Evolutionary conservation across 2,329 filamentous ascomycete genomes (phyloP), one percentile per base, ranked within the genome.

Genomic region (Berkeleyomyces basicola): DNA sequence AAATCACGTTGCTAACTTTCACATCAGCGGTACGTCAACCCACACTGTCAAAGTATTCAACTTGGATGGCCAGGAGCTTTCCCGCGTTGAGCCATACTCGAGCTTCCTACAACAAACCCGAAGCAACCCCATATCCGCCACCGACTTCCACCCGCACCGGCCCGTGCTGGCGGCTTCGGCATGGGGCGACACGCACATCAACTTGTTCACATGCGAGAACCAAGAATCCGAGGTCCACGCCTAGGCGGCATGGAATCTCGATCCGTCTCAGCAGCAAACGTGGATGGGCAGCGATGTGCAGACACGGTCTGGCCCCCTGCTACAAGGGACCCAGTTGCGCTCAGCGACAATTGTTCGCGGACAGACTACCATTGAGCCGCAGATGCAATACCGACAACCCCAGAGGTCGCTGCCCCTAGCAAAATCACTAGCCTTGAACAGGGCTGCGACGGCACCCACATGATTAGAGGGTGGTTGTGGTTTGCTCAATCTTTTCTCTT

Each of bases 11-110:
- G 51, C 58, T 63, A 63, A 64, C 57, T 61, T 7, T 23, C 23
- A 43, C 59, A 68, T 42, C 23, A 96, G 90, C 66, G 93, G 93
- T 69, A 93, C 90, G 36, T 91, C 90, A 63, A 82, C 87, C 59
- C 91, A 96, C 71, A 82, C 84, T 33, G 89, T 97, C 69, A 95
- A 95, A 73, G 84, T 95, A 23, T 96, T 93, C 79, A 96, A 96
- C 74, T 85, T 93, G 64, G 87, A 87, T 65, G 89, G 90, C 42
- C 80, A 79, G 61, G 82, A 88, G 67, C 83, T 97, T 58, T 93
- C 88, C 4, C 85, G 83, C 23, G 83, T 93, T 66, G 91, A 97
- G 72, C 92, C 92, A 0, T 95, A 96, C 72, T 90, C 88, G 57
- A 90, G 87, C 70, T 95, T 95, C 77, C 77, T 95, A 14, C 85